phyloP scores from a whole-genome alignment of 805 yeast genomes.

The Saturnispora sekii region DNA sequence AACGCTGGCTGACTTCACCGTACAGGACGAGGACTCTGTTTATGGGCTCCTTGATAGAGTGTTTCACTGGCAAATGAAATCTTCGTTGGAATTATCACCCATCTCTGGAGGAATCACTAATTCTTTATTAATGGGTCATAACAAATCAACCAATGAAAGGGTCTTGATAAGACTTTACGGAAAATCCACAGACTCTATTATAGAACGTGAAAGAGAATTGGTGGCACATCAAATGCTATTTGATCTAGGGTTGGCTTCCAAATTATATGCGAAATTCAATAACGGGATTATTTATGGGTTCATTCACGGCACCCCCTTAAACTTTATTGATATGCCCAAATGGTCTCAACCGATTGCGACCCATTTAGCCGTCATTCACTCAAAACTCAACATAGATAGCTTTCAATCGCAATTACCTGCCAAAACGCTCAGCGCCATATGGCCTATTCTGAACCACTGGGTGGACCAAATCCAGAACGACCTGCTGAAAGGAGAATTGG shows the following conservation, averaged over 20 bases:
- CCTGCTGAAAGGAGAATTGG: constrained; percentile 40
- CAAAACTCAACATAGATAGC: constrained; percentile 12
- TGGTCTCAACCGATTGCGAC: constrained; percentile 43
- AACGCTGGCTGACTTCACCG: background rate
- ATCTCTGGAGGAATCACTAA: constrained; percentile 59
- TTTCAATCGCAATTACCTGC: background rate
- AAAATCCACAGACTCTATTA: constrained; percentile 59
- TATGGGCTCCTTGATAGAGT: background rate
- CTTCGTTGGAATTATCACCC: constrained; percentile 30
- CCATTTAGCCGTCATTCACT: constrained; percentile 65
- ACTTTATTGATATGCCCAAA: constrained; percentile 38
- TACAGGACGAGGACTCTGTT: background rate
- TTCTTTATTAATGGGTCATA: constrained; percentile 40
- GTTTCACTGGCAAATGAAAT: constrained; percentile 15
- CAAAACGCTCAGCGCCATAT: constrained; percentile 29
- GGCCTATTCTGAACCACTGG: constrained; percentile 59
- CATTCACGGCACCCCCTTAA: constrained; percentile 52
- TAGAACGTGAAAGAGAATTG: constrained; percentile 66
- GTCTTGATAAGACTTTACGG: constrained; percentile 66
- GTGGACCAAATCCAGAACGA: constrained; percentile 43
- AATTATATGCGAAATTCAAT: constrained; percentile 55
- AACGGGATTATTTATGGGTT: constrained; percentile 69
- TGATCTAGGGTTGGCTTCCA: constrained; percentile 55
- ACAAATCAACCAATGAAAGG: constrained; percentile 23
- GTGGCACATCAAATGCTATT: constrained; percentile 58